Conservation (phyloP, 768 basidiomycete genomes). For the Multifurca ochricompacta region DNA sequence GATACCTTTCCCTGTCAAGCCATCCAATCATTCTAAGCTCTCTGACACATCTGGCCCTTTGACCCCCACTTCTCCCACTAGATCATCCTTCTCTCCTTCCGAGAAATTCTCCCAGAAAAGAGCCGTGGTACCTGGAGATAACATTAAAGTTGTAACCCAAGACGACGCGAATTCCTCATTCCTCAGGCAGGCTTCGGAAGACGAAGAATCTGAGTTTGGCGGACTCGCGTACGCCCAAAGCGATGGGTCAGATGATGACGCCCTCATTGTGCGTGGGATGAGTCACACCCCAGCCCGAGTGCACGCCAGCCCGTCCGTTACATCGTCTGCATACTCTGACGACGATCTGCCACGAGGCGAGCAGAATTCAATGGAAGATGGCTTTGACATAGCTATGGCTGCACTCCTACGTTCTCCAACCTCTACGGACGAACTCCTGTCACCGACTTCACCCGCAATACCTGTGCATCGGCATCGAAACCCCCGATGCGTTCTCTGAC, state of each 20-base stretch:
- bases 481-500: conserved; percentile 51
- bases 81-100: conserved; percentile 42
- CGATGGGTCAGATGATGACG: conserved; percentile 23
- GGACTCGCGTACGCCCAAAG: conserved; percentile 34
- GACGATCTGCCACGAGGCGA: conserved; percentile 11
- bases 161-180: conserved; percentile 5
- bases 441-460: conserved; percentile 27
- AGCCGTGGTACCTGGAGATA: conserved; percentile 5
- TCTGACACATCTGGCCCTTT: conserved; percentile 24
- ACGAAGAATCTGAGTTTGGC: conserved; percentile 24
- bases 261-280: conserved; percentile 16
- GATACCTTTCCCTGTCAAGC: conserved; percentile 24
- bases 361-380: background rate
- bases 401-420: conserved; percentile 30
- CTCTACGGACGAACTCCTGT: conserved; percentile 29
- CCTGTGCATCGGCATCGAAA: conserved; percentile 36
- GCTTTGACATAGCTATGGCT: conserved; percentile 43
- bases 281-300: conserved; percentile 21
- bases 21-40: conserved; percentile 17
- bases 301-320: conserved; percentile 25
- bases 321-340: conserved; percentile 25
- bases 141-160: conserved; percentile 9
- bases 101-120: conserved; percentile 41
- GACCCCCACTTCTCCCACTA: conserved; percentile 18
- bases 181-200: background rate